Evolutionary conservation across 2,329 filamentous ascomycete species (phyloP).

Genomic region (Amylocarpus encephaloides): DNA sequence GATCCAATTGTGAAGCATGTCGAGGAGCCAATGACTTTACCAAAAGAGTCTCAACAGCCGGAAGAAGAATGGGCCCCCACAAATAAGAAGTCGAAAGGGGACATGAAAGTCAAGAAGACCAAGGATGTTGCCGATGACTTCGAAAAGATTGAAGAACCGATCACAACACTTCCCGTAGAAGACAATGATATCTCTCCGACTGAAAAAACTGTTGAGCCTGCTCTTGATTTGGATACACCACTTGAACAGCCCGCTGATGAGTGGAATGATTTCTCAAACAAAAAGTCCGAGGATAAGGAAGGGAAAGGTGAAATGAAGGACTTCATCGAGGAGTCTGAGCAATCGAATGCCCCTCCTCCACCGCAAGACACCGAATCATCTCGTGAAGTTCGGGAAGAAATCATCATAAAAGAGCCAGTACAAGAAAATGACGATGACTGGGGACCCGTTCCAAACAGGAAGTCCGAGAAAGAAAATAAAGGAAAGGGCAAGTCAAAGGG

Average conservation of each 20-base stretch:
- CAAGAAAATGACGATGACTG: constrained; percentile 1
- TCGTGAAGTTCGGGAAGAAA: background rate
- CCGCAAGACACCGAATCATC: background rate
- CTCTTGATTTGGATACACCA: background rate
- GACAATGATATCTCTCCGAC: background rate
- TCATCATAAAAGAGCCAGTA: no score
- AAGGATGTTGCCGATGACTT: constrained; percentile 5
- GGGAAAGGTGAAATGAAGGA: background rate
- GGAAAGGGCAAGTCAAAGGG: constrained; percentile 17
- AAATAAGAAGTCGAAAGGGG: constrained; percentile 20
- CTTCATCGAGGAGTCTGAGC: background rate
- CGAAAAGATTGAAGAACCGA: constrained; percentile 1
- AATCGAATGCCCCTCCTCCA: background rate
- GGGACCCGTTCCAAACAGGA: constrained; percentile 4
- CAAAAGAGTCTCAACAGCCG: constrained; percentile 2
- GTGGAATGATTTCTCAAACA: background rate
- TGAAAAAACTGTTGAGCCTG: background rate
- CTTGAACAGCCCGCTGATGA: background rate
- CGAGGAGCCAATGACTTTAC: background rate
- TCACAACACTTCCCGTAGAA: no score
- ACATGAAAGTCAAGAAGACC: constrained; percentile 21
- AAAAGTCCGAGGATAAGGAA: constrained; percentile 10
- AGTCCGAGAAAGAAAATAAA: constrained; percentile 13
- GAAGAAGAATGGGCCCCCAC: constrained; percentile 10
- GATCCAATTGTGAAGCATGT: no score